Conservation (phyloP, 31 red algal species). For the Endocladia muricata region DNA sequence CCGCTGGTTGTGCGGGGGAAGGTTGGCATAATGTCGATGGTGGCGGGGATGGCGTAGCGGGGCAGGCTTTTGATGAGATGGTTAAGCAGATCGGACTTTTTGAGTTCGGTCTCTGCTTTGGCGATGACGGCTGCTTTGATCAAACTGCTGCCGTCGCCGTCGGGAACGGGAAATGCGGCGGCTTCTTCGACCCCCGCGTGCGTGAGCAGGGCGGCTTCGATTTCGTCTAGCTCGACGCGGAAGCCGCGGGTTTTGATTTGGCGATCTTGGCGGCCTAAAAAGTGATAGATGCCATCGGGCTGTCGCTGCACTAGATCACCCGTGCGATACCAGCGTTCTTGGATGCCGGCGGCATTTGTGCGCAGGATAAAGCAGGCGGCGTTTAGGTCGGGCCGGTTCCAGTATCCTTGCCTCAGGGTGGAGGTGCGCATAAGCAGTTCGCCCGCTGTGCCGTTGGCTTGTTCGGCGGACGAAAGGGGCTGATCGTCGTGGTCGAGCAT, state of each 20-base stretch:
- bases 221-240: conserved; percentile 2
- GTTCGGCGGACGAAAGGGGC: too few relatives aligned
- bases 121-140: not conserved
- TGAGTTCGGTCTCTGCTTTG: not conserved
- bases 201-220: not conserved
- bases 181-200: not conserved
- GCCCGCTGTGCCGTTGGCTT: too few relatives aligned
- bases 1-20: not conserved
- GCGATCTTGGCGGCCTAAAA: conserved; percentile 3
- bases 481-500: too few relatives aligned
- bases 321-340: too few relatives aligned
- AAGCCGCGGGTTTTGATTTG: conserved; percentile 1
- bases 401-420: too few relatives aligned
- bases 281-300: not conserved
- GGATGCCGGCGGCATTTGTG: too few relatives aligned
- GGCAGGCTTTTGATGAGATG: not conserved
- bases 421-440: too few relatives aligned
- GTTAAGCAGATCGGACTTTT: not conserved
- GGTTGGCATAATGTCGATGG: not conserved
- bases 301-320: not conserved
- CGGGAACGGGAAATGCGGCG: not conserved
- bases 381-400: too few relatives aligned
- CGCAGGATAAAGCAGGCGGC: too few relatives aligned
- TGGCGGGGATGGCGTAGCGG: not conserved
- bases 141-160: not conserved